Conservation (phyloP, 768 basidiomycete genomes). For the Suillus brevipes region DNA sequence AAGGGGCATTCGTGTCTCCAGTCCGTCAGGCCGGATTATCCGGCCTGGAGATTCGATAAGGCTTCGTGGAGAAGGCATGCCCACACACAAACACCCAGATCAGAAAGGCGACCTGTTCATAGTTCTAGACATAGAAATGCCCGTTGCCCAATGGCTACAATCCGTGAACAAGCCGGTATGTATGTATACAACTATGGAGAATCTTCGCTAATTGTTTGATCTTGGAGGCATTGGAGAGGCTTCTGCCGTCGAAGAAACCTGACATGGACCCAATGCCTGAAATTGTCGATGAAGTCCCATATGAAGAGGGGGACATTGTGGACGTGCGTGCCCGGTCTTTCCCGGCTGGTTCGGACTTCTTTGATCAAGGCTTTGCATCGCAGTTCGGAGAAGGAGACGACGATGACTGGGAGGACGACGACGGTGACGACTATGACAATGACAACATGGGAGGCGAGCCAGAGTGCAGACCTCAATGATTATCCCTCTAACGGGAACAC, state of each 20-base stretch:
- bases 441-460: slow-evolving; percentile 44
- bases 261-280: slow-evolving; percentile 73
- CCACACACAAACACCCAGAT: slow-evolving; percentile 62
- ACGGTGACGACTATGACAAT: slow-evolving; percentile 57
- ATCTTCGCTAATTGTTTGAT: slow-evolving; percentile 11
- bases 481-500: slow-evolving; percentile 5
- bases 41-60: slow-evolving; percentile 72
- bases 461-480: slow-evolving; percentile 63
- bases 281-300: slow-evolving; percentile 67
- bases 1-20: slow-evolving; percentile 78
- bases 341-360: slow-evolving; percentile 72
- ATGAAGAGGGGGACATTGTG: slow-evolving; percentile 75
- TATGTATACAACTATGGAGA: slow-evolving; percentile 4
- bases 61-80: slow-evolving; percentile 89
- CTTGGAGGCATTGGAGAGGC: slow-evolving; percentile 55
- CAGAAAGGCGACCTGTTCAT: slow-evolving; percentile 82
- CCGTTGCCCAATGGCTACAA: slow-evolving; percentile 72
- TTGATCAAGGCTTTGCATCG: slow-evolving; percentile 66
- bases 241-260: slow-evolving; percentile 76
- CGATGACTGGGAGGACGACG: slow-evolving; percentile 70
- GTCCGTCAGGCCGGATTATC: slow-evolving; percentile 75
- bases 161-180: slow-evolving; percentile 60
- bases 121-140: slow-evolving; percentile 88
- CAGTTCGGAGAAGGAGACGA: slow-evolving; percentile 77
- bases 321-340: slow-evolving; percentile 83